Base-by-base conservation (phyloP, 2,329 filamentous ascomycete species). In the Hymenoscyphus fructigenus region DNA sequence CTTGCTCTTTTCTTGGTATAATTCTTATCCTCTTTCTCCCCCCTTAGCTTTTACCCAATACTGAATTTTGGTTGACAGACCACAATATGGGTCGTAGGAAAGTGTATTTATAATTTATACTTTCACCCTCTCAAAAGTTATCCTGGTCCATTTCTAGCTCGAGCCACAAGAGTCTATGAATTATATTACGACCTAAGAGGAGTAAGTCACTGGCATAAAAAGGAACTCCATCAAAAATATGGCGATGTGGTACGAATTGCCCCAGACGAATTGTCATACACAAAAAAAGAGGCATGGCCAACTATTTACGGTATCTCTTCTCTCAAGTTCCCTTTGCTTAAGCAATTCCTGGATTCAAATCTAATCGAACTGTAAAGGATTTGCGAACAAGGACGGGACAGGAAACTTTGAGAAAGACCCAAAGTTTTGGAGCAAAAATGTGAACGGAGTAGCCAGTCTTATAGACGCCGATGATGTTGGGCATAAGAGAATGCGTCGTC, bases 211-310 rank as follows among this genome's bases (percentile, higher is more conserved):
- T 50, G 38, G 58, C 23, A 29, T 28, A 47, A 44, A 15, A 29
- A 28, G 26, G n/a, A 50, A 10, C 38, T 44, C 2, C 58, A 60
- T n/a, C 7, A n/a, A 23, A 44, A 50, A 23, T 60, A 60, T 34
- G 64, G 64, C 3, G 15, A 50, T 29, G 57, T 63, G 34, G 50
- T 66, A 3, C 60, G 64, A 14, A 60, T 75, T 10, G 65, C 65
- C 2, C 73, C 72, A 6, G 70, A 75, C n/a, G 70, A 76, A 61
- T 67, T 77, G 1, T 67, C 68, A 26, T 75, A 75, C 65, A 69
- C 66, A 38, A 59, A 68, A n/a, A 53, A 67, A 2, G 61, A 69
- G 20, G 71, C 73, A n/a, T 76, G 69, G 71, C 62, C 68, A 15
- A 72, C 75, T 17, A 68, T 68, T n/a, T 66, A 68, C 28, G 55